These are phyloP conservation scores for Peribolospora kevripleyi DNA, from an alignment of 768 basidiomycete species.

Conservation along the genomic window DNA sequence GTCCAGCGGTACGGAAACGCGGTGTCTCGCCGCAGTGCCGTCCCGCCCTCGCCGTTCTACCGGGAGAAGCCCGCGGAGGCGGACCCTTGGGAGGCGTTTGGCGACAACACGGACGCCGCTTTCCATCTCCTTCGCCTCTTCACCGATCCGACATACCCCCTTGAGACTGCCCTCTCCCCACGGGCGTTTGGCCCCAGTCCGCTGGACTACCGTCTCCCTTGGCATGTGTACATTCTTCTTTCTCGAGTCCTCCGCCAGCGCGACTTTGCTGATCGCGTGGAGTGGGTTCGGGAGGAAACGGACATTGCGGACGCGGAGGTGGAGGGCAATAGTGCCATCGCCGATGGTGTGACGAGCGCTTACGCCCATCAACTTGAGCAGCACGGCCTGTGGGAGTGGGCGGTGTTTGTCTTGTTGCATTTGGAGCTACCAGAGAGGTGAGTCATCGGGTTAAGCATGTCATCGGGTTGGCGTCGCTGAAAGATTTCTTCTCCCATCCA, in stretches of 20 bases:
- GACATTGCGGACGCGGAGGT: slow-evolving; percentile 23
- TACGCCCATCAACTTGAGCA: slow-evolving; percentile 75
- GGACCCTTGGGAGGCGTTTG: slow-evolving; percentile 6
- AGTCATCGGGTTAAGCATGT: slow-evolving; percentile 13
- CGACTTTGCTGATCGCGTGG: slow-evolving; percentile 57
- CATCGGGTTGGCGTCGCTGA: neutral
- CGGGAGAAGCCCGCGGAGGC: slow-evolving; percentile 10
- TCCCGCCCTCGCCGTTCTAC: slow-evolving; percentile 10
- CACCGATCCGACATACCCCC: slow-evolving; percentile 43
- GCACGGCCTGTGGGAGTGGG: slow-evolving; percentile 55
- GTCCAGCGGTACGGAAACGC: slow-evolving; percentile 8
- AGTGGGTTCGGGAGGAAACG: slow-evolving; percentile 10
- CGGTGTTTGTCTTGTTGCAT: slow-evolving; percentile 70
- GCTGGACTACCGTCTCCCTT: slow-evolving; percentile 58
- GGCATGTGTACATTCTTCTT: slow-evolving; percentile 78
- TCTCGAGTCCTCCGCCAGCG: slow-evolving; percentile 57
- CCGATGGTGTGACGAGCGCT: slow-evolving; percentile 54
- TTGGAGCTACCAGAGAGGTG: slow-evolving; percentile 58
- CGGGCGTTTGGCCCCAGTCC: slow-evolving; percentile 50
- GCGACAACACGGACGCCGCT: slow-evolving; percentile 33
- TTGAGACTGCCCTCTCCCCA: slow-evolving; percentile 42
- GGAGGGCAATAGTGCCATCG: slow-evolving; percentile 59
- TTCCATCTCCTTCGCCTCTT: slow-evolving; percentile 57
- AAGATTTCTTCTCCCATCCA: slow-evolving; percentile 18
- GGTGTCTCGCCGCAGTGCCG: neutral